Percentiles rank a stretch among this genome's conserved stretches.
These are phyloP conservation scores for Lanmaoa rubissima DNA, from an alignment of 768 basidiomycete genomes.

Conservation along the genomic window DNA sequence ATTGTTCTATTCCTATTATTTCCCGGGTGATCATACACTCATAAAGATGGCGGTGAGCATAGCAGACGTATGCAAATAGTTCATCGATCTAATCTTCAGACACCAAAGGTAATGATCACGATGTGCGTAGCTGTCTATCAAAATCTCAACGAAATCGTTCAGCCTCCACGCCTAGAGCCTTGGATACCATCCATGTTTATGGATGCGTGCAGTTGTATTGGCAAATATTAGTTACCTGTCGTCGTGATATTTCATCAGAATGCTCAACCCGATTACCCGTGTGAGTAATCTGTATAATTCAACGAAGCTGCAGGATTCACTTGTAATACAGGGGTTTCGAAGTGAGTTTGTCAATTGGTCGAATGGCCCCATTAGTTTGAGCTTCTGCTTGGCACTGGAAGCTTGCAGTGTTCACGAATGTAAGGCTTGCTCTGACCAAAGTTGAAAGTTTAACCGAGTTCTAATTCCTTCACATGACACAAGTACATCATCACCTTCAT, in stretches of 20 bases:
- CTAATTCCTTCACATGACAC: background rate
- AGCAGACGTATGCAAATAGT: background rate
- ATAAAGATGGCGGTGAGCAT: constrained; percentile 2
- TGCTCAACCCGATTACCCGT: background rate
- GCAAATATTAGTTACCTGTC: constrained; percentile 1
- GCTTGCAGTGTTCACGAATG: constrained; percentile 1
- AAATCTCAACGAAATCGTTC: background rate
- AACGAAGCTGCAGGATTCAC: background rate
- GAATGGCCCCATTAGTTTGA: background rate
- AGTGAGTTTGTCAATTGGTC: background rate
- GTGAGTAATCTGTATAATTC: background rate
- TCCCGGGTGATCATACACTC: background rate
- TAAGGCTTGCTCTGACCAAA: background rate
- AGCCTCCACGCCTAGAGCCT: background rate
- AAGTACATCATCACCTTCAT: constrained; percentile 1
- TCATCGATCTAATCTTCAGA: background rate
- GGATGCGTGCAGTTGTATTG: constrained; percentile 6
- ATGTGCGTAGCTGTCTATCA: background rate
- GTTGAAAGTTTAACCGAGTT: background rate
- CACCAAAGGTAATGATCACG: background rate
- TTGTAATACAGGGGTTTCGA: background rate
- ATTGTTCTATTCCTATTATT: constrained; percentile 6
- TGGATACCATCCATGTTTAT: constrained; percentile 6
- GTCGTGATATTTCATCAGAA: background rate
- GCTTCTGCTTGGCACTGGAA: background rate